These are phyloP conservation scores for Sodiomyces alkalinus DNA, from an alignment of 2,329 filamentous ascomycete species.

Conservation along the genomic window DNA sequence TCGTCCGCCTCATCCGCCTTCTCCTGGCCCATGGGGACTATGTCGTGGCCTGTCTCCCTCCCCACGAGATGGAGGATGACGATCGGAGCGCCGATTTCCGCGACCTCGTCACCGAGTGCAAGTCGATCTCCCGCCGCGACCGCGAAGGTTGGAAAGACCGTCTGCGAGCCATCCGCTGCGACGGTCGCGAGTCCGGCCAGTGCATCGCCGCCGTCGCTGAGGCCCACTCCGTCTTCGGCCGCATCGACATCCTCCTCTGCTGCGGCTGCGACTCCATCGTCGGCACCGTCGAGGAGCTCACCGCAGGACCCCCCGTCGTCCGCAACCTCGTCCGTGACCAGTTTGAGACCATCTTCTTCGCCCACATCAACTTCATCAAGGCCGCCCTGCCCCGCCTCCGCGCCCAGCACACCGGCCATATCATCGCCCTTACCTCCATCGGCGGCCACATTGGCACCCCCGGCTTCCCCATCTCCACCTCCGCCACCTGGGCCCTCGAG, in stretches of 20 bases:
- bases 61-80: constrained; percentile 63
- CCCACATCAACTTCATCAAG: constrained; percentile 91
- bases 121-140: constrained; percentile 43
- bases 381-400: constrained; percentile 69
- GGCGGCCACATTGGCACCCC: constrained; percentile 89
- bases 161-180: constrained; percentile 50
- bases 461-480: constrained; percentile 79
- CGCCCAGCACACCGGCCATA: constrained; percentile 68
- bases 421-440: constrained; percentile 79
- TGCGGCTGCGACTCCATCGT: constrained; percentile 82
- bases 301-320: constrained; percentile 54
- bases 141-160: constrained; percentile 70
- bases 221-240: constrained; percentile 68
- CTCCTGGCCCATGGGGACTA: constrained; percentile 85
- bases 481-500: constrained; percentile 87
- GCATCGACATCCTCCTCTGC: constrained; percentile 80
- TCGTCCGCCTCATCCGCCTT: constrained; percentile 65
- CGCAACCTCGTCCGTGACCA: constrained; percentile 74
- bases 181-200: constrained; percentile 47
- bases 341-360: constrained; percentile 91
- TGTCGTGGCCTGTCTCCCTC: constrained; percentile 70
- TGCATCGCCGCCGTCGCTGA: constrained; percentile 81
- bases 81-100: constrained; percentile 66
- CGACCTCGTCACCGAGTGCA: constrained; percentile 58
- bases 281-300: constrained; percentile 81